phyloP scores from a whole-genome alignment of 768 basidiomycete species.

The Punctularia strigosozonata region DNA sequence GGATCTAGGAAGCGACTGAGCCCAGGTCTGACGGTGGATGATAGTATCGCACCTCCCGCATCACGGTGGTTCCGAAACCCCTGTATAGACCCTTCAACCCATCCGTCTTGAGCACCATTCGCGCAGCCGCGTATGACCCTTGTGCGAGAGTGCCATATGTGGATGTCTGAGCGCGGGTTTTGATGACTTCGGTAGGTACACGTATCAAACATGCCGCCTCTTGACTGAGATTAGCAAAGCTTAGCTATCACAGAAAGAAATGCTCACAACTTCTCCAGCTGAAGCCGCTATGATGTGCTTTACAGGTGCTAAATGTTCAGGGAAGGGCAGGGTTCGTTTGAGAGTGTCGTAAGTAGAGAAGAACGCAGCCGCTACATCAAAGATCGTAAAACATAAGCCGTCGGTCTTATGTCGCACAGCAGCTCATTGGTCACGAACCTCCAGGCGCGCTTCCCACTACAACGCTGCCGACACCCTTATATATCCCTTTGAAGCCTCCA shows the following conservation, averaged over 20 bases:
- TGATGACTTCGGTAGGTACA: constrained; percentile 94
- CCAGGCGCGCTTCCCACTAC: constrained; percentile 93
- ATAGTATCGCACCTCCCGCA: constrained; percentile 37
- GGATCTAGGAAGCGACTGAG: constrained; percentile 46
- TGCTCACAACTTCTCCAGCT: constrained; percentile 39
- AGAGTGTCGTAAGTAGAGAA: constrained; percentile 90
- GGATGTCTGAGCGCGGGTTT: constrained; percentile 84
- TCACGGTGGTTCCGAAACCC: constrained; percentile 75
- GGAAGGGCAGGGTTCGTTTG: constrained; percentile 61
- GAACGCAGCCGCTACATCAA: constrained; percentile 75
- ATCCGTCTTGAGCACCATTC: constrained; percentile 41
- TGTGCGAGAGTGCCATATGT: constrained; percentile 45
- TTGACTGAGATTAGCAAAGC: constrained; percentile 5
- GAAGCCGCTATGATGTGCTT: constrained; percentile 44
- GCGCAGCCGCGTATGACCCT: constrained; percentile 52
- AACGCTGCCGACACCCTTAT: constrained; percentile 90
- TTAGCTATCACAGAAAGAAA: not conserved
- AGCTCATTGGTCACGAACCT: constrained; percentile 34
- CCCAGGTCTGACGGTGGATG: constrained; percentile 1
- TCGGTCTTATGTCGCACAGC: not conserved
- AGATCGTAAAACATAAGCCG: not conserved
- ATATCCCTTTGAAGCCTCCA: constrained; percentile 85
- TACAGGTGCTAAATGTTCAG: constrained; percentile 50
- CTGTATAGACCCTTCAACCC: constrained; percentile 78
- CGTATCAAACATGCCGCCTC: constrained; percentile 85